Evolutionary conservation across 2,329 filamentous ascomycete species (phyloP), one percentile per base, ranked within the genome.

Genomic region (Kalaharituber pfeilii): DNA sequence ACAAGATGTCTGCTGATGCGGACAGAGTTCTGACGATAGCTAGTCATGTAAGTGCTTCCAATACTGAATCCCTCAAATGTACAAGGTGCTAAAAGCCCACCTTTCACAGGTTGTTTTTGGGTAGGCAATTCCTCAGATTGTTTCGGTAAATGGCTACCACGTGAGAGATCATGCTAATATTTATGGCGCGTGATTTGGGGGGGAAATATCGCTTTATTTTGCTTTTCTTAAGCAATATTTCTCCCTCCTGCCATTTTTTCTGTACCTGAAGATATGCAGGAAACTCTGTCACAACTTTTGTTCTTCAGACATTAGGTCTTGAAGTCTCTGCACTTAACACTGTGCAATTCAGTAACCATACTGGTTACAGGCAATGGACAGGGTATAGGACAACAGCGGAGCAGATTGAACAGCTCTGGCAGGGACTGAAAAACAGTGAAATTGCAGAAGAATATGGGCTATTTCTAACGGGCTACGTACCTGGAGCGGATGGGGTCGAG

Each of bases 301-400:
- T 88, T 61, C 82, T 98, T 75, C 89, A 98, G 69, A 83, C 85
- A 0, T 72, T 98, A 51, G 91, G 91, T 49, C 95, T 87, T 66
- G 89, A 98, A 65, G 89, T 95, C 5, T 84, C 87, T 7, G 86
- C 87, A 2, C 76, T 98, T 64, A 95, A 98, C 67, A 98, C 91
- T 0, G 91, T 98, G 5, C 84, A 98, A 65, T 98, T 95, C 72
- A 96, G 89, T 68, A 98, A 98, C 65, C 91, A 98, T 67, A 89
- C 88, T 1, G 91, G 86, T 44, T 98, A 98, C 69, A 76, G 78
- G 56, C 86, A 91, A 69, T 82, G 86, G 71, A 89, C 83, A 64
- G 91, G 91, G 57, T 88, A 84, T 27, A 82, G 80, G 61, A 82
- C 85, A 1, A 81, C 85, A 0, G 84, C 89, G 2, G 71, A 82